phyloP scores from a whole-genome alignment of 108 stramenopile species.

The Nitzschia sp. region DNA sequence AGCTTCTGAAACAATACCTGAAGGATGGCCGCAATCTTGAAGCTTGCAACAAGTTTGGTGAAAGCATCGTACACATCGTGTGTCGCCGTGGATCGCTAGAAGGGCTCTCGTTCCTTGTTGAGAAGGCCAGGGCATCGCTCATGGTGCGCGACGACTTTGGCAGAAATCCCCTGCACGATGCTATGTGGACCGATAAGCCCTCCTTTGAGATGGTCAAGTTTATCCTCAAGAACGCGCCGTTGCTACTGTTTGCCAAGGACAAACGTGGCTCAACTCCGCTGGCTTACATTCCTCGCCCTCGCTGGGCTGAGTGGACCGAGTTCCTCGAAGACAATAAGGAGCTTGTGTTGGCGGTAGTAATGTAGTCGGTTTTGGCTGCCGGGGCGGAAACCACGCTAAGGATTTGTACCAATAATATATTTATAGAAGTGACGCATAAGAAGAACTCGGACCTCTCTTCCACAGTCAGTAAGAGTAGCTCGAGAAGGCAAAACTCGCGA shows the following conservation, averaged over 20 bases:
- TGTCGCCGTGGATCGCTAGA: slow-evolving; percentile 61
- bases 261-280: slow-evolving; percentile 74
- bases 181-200: slow-evolving; percentile 79
- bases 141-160: slow-evolving; percentile 82
- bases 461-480: too few relatives aligned
- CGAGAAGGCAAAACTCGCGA: too few relatives aligned
- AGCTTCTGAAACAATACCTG: slow-evolving; percentile 10
- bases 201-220: slow-evolving; percentile 53
- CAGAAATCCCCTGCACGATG: slow-evolving; percentile 81
- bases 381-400: too few relatives aligned
- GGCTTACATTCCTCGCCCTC: slow-evolving; percentile 69
- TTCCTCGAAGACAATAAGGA: slow-evolving; percentile 27
- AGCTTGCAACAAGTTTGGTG: slow-evolving; percentile 77
- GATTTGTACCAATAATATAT: too few relatives aligned
- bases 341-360: slow-evolving; percentile 43
- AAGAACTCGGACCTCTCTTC: too few relatives aligned
- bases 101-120: slow-evolving; percentile 58
- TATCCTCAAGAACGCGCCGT: slow-evolving; percentile 41
- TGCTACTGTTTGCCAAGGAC: slow-evolving; percentile 63
- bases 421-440: too few relatives aligned
- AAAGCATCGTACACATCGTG: slow-evolving; percentile 74
- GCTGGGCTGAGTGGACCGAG: slow-evolving; percentile 41
- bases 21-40: slow-evolving; percentile 23
- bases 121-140: slow-evolving; percentile 55
- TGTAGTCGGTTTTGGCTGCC: too few relatives aligned